A percentile compares a stretch with the other conserved stretches of the same genome.
phyloP scores from a whole-genome alignment of 2,329 filamentous ascomycete genomes.

The Microdochium bolleyi region DNA sequence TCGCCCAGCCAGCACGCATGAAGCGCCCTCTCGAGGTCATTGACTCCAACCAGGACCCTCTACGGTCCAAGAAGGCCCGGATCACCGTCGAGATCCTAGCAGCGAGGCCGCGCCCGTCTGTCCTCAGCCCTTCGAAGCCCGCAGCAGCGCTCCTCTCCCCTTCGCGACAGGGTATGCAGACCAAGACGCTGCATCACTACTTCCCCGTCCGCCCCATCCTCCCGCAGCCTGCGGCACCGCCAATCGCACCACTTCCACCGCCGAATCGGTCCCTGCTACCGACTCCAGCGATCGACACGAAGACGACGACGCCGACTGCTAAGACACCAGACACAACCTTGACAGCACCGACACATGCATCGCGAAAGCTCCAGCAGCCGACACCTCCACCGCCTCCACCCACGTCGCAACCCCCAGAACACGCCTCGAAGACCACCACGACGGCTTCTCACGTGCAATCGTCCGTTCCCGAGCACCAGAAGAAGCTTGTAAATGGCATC shows the following conservation, averaged over 20 bases:
- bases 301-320: slow-evolving; percentile 2
- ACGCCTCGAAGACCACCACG: slow-evolving; percentile 10
- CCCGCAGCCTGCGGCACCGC: slow-evolving; percentile 10
- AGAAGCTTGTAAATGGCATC: slow-evolving; percentile 54
- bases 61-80: slow-evolving; percentile 39
- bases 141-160: slow-evolving; percentile 4
- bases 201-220: slow-evolving; percentile 7
- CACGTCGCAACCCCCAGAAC: slow-evolving; percentile 11
- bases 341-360: slow-evolving; percentile 10
- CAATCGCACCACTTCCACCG: slow-evolving; percentile 6
- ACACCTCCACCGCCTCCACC: slow-evolving; percentile 8
- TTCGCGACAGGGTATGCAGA: slow-evolving; percentile 9
- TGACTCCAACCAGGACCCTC: slow-evolving; percentile 34
- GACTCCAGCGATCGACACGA: slow-evolving; percentile 6
- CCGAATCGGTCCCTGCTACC: slow-evolving; percentile 11
- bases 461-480: slow-evolving; percentile 39
- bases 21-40: slow-evolving; percentile 40
- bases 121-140: slow-evolving; percentile 7
- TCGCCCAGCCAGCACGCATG: slow-evolving; percentile 23
- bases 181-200: slow-evolving; percentile 13
- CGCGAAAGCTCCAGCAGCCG: slow-evolving; percentile 3
- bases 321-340: slow-evolving; percentile 5
- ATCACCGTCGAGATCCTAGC: slow-evolving; percentile 45
- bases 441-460: slow-evolving; percentile 15
- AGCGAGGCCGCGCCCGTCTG: slow-evolving; percentile 1